Evolutionary conservation across 2,329 filamentous ascomycete genomes (phyloP), one percentile per base, ranked within the genome.

Genomic region (Xylaria sp.): DNA sequence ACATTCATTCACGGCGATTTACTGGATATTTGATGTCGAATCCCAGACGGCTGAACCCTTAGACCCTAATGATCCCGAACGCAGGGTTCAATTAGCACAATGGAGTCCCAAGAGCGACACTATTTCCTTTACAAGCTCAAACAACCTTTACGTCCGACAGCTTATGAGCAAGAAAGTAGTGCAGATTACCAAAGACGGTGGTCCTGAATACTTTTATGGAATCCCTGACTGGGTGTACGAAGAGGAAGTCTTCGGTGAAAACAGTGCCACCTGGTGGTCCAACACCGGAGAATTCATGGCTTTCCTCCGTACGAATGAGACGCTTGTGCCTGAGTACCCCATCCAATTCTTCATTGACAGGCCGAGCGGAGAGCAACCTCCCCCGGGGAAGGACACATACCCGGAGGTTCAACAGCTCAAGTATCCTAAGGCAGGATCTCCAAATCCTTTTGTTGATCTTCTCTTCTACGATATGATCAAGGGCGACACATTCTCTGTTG

Each of bases 181-280:
- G 5, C 89, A 91, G 70, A 91, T 99, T 74, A 98, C 96, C 1
- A 89, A 85, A 63, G 95, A 99, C 78, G 96, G 97, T 13, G 93
- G 95, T 0, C 85, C 90, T 0, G 90, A 98, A 74, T 89, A 96
- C 69, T 99, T 99, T 81, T 98, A 99, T 76, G 96, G 96, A 20
- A 89, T 98, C 23, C 96, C 96, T 0, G 97, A 99, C 80, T 99
- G 96, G 96, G 96, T 98, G 0, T 97, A 97, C 76, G 94, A 97
- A 78, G 86, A 88, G 73, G 94, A 97, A 79, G 93, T 97, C 2
- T 93, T 98, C 71, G 81, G 84, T 15, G 91, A 88, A 1, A 92
- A 93, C 74, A 93, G 89, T 70, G 95, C 93, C 5, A 97, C 94
- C 0, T 99, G 97, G 96, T 99, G 94, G 94, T 95, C 94, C 41